Base-by-base conservation (phyloP, 768 basidiomycete species). In the Boletus reticuloceps region DNA sequence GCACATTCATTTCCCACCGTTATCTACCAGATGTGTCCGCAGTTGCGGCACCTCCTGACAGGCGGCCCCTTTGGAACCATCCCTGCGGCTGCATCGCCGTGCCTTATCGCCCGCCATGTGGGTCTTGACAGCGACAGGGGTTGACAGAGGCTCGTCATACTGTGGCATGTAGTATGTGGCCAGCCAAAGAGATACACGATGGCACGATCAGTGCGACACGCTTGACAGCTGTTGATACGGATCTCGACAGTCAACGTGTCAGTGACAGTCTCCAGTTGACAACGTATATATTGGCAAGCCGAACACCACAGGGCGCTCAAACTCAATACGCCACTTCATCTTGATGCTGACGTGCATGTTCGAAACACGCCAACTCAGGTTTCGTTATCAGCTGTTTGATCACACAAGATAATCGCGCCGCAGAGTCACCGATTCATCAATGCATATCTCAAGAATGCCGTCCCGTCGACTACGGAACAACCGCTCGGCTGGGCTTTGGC, bases 381-480 rank as follows among this genome's bases (percentile, higher is more conserved):
- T 51, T 64, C 44, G 45, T 51, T 31, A 29, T 32, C 36, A 43
- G 32, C 44, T 6, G 27, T 38, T 54, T 53, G 31, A 50, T 56
- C 44, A 41, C 38, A 51, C 38, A 51, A n/a, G 57, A 59, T 52
- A 51, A 59, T 59, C 54, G 40, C 43, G 55, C 66, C 66, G 63
- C 63, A 62, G 63, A 62, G 51, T 57, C 53, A 53, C 61, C 56
- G 52, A 58, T 31, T 42, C 37, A 52, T 56, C 32, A 64, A 57
- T 43, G 49, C 16, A 45, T 54, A 58, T 54, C 29, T 63, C 55
- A 36, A 44, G 39, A 53, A 58, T 47, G 16, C 61, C 59, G 58
- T 50, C 41, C 66, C 66, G 67, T 31, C 52, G 51, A 47, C 39
- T 27, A 60, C 66, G 67, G 67, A 69, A 29, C 16, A 31, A 56